Conservation (phyloP, 2,329 filamentous ascomycete species). For the Xylariales sp. region DNA sequence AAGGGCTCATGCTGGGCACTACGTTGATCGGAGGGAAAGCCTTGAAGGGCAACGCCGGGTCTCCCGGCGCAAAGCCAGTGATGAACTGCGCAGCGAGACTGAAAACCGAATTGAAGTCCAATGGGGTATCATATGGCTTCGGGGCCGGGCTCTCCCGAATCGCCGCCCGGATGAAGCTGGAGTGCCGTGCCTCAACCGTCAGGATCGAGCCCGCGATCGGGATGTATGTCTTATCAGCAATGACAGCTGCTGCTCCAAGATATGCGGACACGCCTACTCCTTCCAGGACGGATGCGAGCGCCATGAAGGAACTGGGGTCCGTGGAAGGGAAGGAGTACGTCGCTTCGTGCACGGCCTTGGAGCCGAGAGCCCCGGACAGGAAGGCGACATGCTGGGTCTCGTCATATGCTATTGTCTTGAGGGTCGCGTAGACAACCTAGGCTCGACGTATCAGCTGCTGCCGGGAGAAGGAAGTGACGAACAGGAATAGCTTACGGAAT, state of each 20-base stretch:
- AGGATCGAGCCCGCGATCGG: constrained; percentile 59
- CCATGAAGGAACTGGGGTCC: constrained; percentile 45
- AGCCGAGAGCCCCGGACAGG: constrained; percentile 44
- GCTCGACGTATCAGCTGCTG: no score
- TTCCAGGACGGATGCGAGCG: constrained; percentile 49
- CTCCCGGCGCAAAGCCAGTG: constrained; percentile 48
- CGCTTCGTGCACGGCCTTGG: constrained; percentile 46
- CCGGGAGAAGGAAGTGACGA: no score
- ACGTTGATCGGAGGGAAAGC: constrained; percentile 48
- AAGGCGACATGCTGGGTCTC: constrained; percentile 39
- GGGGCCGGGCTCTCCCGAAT: constrained; percentile 49
- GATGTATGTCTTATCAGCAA: constrained; percentile 53
- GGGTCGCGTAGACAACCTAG: constrained; percentile 56
- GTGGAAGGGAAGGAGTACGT: constrained; percentile 51
- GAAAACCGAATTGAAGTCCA: constrained; percentile 55
- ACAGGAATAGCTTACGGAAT: no score
- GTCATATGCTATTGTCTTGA: constrained; percentile 51
- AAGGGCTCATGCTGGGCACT: constrained; percentile 19
- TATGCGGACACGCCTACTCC: constrained; percentile 56
- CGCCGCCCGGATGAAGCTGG: constrained; percentile 52
- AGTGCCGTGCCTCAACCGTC: constrained; percentile 61
- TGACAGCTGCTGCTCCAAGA: constrained; percentile 56
- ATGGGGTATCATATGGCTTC: constrained; percentile 55
- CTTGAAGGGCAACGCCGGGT: constrained; percentile 53
- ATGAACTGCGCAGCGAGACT: constrained; percentile 63